These are phyloP conservation scores for Pseudozyma thailandica DNA, from an alignment of 1,284 basidiomycete species.

Conservation along the genomic window DNA sequence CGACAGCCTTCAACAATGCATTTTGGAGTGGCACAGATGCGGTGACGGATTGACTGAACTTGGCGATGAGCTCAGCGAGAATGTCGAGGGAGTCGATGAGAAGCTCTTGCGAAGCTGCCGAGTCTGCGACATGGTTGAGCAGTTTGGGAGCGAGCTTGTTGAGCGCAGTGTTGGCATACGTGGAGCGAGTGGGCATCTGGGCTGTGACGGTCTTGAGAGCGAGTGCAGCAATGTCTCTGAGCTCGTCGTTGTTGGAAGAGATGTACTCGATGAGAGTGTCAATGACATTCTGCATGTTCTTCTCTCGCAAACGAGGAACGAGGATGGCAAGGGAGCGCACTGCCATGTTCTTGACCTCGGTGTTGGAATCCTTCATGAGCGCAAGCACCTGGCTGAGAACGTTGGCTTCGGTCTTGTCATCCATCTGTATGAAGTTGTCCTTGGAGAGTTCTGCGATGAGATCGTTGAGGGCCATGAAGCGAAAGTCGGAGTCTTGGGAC, in stretches of 20 bases:
- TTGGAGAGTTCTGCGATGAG: constrained; percentile 51
- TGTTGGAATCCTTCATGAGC: constrained; percentile 90
- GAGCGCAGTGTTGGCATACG: constrained; percentile 81
- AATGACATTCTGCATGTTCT: constrained; percentile 84
- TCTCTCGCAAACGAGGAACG: constrained; percentile 84
- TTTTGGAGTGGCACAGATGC: constrained; percentile 68
- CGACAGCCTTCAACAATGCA: constrained; percentile 77
- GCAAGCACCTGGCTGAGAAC: constrained; percentile 82
- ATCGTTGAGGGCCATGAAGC: constrained; percentile 67
- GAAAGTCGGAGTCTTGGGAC: constrained; percentile 63
- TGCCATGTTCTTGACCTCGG: constrained; percentile 97
- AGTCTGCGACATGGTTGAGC: constrained; percentile 73
- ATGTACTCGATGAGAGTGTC: constrained; percentile 87
- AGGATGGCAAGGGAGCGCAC: constrained; percentile 79
- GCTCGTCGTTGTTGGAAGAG: constrained; percentile 83
- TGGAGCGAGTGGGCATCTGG: constrained; percentile 83
- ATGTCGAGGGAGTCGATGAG: constrained; percentile 89
- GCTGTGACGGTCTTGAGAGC: constrained; percentile 93
- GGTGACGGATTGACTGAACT: constrained; percentile 70
- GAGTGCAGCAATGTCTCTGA: constrained; percentile 90
- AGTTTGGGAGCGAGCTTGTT: constrained; percentile 86
- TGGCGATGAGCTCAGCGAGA: constrained; percentile 86
- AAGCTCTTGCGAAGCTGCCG: constrained; percentile 77
- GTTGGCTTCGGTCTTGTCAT: constrained; percentile 74
- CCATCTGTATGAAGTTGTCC: constrained; percentile 50